These are phyloP conservation scores for Lepidopterella palustris DNA, from an alignment of 495 filamentous ascomycete species.

Conservation along the genomic window DNA sequence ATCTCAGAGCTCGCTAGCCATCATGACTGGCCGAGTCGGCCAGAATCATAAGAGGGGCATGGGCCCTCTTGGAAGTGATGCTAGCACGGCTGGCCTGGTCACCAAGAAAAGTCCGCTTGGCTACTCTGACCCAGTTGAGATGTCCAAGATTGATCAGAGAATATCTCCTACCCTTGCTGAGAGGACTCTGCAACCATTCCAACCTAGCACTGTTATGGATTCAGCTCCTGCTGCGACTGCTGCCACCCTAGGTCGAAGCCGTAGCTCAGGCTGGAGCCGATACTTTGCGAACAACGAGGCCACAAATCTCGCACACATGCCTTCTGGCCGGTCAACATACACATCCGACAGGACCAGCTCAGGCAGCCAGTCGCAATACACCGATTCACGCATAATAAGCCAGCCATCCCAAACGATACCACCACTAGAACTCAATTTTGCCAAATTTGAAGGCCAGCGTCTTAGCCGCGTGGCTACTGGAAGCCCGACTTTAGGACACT, in stretches of 20 bases:
- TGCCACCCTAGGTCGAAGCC: constrained; percentile 36
- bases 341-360: constrained; percentile 33
- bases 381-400: constrained; percentile 41
- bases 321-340: constrained; percentile 32
- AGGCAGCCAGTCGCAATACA: constrained; percentile 48
- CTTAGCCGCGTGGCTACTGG: constrained; percentile 54
- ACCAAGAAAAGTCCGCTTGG: constrained; percentile 28
- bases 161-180: constrained; percentile 2
- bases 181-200: constrained; percentile 9
- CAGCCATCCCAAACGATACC: constrained; percentile 47
- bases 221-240: constrained; percentile 19
- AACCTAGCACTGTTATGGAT: not conserved
- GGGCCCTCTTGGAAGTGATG: constrained; percentile 29
- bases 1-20: constrained; percentile 38
- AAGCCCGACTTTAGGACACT: constrained; percentile 59
- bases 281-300: constrained; percentile 52
- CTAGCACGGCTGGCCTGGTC: constrained; percentile 33
- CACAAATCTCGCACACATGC: constrained; percentile 38
- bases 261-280: constrained; percentile 54
- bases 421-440: constrained; percentile 41
- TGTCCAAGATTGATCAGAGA: constrained; percentile 31
- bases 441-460: constrained; percentile 44
- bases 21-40: constrained; percentile 38
- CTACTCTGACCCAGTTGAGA: constrained; percentile 32
- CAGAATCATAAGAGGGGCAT: constrained; percentile 34